phyloP scores from a whole-genome alignment of 2,329 filamentous ascomycete genomes.

The Fusarium robinianum region DNA sequence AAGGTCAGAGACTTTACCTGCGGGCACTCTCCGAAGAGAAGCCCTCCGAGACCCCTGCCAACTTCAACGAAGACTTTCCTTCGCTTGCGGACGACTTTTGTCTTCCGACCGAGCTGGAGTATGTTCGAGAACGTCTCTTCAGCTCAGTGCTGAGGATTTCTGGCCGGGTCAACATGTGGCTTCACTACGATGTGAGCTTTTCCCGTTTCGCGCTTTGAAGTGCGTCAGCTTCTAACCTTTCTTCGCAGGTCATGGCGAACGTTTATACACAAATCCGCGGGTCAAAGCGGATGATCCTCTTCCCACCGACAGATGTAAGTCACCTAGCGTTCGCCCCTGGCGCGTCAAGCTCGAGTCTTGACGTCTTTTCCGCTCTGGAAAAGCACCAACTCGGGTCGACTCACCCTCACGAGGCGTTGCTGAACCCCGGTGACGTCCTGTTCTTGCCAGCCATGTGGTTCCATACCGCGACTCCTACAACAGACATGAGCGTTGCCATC shows the following conservation, averaged over 20 bases:
- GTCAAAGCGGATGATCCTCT: constrained; percentile 74
- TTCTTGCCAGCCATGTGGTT: constrained; percentile 85
- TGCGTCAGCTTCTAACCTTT: neutral
- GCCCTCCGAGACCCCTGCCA: constrained; percentile 71
- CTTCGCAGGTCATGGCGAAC: constrained; percentile 76
- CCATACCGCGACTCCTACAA: constrained; percentile 69
- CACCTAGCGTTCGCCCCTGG: constrained; percentile 74
- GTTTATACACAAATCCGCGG: constrained; percentile 80
- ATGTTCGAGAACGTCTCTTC: constrained; percentile 67
- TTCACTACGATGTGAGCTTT: constrained; percentile 78
- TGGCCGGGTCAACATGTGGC: constrained; percentile 82
- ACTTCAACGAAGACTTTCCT: constrained; percentile 73
- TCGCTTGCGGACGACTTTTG: constrained; percentile 69
- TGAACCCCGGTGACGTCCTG: constrained; percentile 75
- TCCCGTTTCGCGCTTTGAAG: neutral
- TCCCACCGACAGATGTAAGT: constrained; percentile 75
- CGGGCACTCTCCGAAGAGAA: constrained; percentile 72
- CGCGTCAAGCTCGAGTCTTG: constrained; percentile 76
- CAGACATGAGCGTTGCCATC: constrained; percentile 72
- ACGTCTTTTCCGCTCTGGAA: constrained; percentile 64
- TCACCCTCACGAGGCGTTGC: constrained; percentile 67
- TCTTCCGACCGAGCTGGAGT: constrained; percentile 64
- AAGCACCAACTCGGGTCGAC: constrained; percentile 50
- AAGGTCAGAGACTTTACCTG: constrained; percentile 72
- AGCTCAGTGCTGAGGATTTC: constrained; percentile 81